Evolutionary conservation across 1,139 yeast species (phyloP).

Genomic region (Candida neerlandica): DNA sequence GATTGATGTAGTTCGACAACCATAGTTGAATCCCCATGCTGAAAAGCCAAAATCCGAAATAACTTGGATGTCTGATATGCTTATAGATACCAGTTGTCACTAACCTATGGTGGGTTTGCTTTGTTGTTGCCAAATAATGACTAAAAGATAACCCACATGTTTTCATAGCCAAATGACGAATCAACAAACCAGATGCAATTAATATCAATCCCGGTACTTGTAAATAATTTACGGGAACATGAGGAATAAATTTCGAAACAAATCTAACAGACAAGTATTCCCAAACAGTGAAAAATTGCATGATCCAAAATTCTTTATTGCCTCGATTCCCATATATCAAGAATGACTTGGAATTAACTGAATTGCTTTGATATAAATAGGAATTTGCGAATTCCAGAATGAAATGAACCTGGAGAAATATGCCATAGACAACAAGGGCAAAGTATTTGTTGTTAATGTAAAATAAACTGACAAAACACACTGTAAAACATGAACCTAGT

Average conservation of each 20-base stretch:
- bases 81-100: constrained; percentile 37
- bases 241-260: background rate
- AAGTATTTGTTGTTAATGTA: constrained; percentile 4
- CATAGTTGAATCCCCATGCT: constrained; percentile 37
- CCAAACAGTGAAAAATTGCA: constrained; percentile 29
- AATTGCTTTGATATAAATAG: constrained; percentile 26
- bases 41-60: constrained; percentile 44
- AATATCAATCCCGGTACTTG: constrained; percentile 18
- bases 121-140: constrained; percentile 27
- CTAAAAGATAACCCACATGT: constrained; percentile 42
- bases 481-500: constrained; percentile 23
- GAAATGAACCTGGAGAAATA: constrained; percentile 29
- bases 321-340: constrained; percentile 42
- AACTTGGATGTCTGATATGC: constrained; percentile 42
- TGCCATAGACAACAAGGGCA: constrained; percentile 21
- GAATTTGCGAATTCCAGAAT: constrained; percentile 33
- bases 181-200: constrained; percentile 24
- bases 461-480: constrained; percentile 4
- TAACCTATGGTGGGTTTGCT: constrained; percentile 18
- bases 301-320: constrained; percentile 32
- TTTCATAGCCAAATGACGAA: constrained; percentile 35
- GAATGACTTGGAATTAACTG: constrained; percentile 34
- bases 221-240: background rate
- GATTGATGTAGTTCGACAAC: constrained; percentile 27
- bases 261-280: constrained; percentile 24